Conservation (phyloP, 202 grass and related monocot genomes). For the Carex arenaria region DNA sequence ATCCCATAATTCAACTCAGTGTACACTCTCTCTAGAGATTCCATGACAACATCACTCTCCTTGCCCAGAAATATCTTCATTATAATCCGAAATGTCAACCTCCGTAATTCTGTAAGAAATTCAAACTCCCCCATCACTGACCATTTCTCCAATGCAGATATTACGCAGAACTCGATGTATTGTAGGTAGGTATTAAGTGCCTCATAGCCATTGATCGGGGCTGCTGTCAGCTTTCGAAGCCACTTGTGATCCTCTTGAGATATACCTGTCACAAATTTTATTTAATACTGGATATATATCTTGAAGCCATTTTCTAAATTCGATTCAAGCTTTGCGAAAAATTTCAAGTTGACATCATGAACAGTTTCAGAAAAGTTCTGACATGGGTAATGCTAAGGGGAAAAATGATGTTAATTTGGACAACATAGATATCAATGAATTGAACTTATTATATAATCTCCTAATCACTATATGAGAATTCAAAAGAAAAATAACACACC, state of each 20-base stretch:
- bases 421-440: neutral
- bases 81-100: conserved; percentile 85
- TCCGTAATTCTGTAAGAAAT: conserved; percentile 72
- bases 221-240: conserved; percentile 48
- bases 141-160: conserved; percentile 28
- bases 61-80: conserved; percentile 77
- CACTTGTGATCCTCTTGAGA: conserved; percentile 56
- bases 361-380: neutral
- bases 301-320: neutral
- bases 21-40: conserved; percentile 61
- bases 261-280: conserved; percentile 17
- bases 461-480: neutral
- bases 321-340: neutral
- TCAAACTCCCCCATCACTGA: conserved; percentile 25
- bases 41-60: conserved; percentile 22
- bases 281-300: neutral
- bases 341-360: neutral
- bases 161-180: conserved; percentile 66
- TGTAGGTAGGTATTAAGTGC: conserved; percentile 50
- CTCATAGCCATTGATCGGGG: conserved; percentile 71
- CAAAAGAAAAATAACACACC: neutral
- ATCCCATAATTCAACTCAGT: conserved; percentile 71
- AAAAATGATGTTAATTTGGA: neutral
- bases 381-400: neutral
- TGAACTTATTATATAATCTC: neutral